Percentiles rank a stretch among this genome's conserved stretches.
Evolutionary conservation across 495 filamentous ascomycete species (phyloP).

Genomic region (Aspergillus taichungensis): DNA sequence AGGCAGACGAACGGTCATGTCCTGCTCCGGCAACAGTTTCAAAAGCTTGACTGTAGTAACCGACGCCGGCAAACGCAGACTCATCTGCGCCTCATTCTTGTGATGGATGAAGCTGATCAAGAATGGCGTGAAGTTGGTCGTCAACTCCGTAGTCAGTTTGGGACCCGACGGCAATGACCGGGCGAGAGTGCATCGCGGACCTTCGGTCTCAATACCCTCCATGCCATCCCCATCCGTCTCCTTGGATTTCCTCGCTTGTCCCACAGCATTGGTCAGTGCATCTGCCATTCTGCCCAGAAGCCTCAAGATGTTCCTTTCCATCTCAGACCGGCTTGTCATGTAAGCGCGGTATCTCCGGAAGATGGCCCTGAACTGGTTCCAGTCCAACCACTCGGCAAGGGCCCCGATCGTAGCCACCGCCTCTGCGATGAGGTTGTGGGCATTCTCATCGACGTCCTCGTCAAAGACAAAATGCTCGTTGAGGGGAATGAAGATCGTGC

Average conservation of each 20-base stretch:
- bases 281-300: conserved; percentile 75
- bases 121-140: conserved; percentile 63
- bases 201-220: conserved; percentile 21
- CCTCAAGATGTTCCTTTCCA: conserved; percentile 76
- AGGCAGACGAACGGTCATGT: conserved; percentile 64
- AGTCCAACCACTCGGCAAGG: conserved; percentile 68
- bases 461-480: conserved; percentile 92
- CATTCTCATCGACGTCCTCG: conserved; percentile 61
- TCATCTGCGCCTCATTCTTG: conserved; percentile 89
- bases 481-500: conserved; percentile 81
- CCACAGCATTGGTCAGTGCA: conserved; percentile 50
- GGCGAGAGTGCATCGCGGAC: conserved; percentile 43
- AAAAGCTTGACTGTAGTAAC: conserved; percentile 80
- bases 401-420: conserved; percentile 65
- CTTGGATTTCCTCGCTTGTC: conserved; percentile 28
- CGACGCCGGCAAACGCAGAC: conserved; percentile 79
- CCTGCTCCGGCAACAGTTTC: conserved; percentile 62
- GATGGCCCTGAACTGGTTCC: conserved; percentile 81
- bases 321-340: conserved; percentile 68
- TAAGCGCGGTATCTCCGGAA: conserved; percentile 73
- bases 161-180: conserved; percentile 56
- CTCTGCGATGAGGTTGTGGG: conserved; percentile 77
- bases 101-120: conserved; percentile 76
- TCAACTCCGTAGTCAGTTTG: conserved; percentile 66
- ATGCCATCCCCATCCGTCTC: conserved; percentile 20